Evolutionary conservation across 495 filamentous ascomycete genomes (phyloP).

Genomic region (Penicillium coffeae): DNA sequence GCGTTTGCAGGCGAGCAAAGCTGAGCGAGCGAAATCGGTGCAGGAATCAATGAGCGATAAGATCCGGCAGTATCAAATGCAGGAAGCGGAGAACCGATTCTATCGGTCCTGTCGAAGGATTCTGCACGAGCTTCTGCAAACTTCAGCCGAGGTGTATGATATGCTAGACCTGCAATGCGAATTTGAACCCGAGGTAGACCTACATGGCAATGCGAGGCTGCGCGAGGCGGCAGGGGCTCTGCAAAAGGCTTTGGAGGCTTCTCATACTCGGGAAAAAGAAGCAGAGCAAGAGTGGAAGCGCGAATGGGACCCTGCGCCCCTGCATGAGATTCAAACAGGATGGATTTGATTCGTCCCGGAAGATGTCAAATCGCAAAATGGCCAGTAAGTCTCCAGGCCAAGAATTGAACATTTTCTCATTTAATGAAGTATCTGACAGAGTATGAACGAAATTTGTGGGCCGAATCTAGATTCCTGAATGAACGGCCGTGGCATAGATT

Average conservation of each 20-base stretch:
- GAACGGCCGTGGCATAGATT: too few species aligned
- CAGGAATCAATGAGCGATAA: not conserved
- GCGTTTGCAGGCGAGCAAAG: constrained; percentile 1
- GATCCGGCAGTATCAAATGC: not conserved
- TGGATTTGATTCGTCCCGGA: not conserved
- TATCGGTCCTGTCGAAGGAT: constrained; percentile 1
- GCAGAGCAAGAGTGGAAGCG: constrained; percentile 8
- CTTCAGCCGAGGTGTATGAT: not conserved
- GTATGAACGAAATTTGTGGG: too few species aligned
- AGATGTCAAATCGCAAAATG: too few species aligned
- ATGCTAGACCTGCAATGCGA: not conserved
- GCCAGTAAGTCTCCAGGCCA: too few species aligned
- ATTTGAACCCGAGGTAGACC: constrained; percentile 1
- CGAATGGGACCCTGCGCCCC: constrained; percentile 2
- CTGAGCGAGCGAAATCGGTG: not conserved
- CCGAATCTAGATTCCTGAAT: too few species aligned
- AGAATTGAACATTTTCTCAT: too few species aligned
- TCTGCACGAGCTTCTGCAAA: not conserved
- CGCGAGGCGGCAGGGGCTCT: not conserved
- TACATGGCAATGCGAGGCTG: not conserved
- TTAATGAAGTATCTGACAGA: too few species aligned
- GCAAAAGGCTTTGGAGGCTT: not conserved
- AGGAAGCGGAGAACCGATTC: constrained; percentile 6
- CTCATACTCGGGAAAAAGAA: not conserved
- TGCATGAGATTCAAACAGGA: not conserved